Evolutionary conservation across 1,284 basidiomycete genomes (phyloP), one percentile per base, ranked within the genome.

Genomic region (Trichosporon asahii): DNA sequence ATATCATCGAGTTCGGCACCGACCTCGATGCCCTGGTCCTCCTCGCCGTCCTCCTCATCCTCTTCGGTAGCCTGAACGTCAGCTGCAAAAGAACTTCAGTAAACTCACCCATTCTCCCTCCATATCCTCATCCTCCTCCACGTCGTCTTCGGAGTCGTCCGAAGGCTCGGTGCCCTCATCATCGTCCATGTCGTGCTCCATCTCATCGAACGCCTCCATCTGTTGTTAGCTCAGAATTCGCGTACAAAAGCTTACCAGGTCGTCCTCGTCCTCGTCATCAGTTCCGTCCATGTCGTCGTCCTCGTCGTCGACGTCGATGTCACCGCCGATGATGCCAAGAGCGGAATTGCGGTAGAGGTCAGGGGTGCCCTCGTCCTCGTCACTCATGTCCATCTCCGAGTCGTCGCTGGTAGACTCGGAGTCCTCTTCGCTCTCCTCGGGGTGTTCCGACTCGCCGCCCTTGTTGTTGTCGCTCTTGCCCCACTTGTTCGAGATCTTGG

Each of bases 401-500:
- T 63, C 67, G 27, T 68, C 66, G 8, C 73, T 72, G 11, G 80
- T 79, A 23, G 72, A 70, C 5, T 70, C 65, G 11, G 66, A 64
- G 49, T 70, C 71, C 33, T 80, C 80, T 4, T 72, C 73, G n/a
- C 71, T 87, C 31, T 70, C 66, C 18, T 65, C 66, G 49, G 88
- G 87, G 53, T 87, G 84, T 71, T 88, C 88, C 23, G 82, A 73
- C 21, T 84, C 80, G 18, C 70, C 63, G 25, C 64, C 66, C 18
- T 89, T 88, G 68, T 82, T 85, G 82, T 91, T 93, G 71, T 89
- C 89, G 3, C 89, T 86, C 68, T 90, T 89, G 70, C 94, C 96
- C 92, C 98, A 96, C 84, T 97, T 98, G 84, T 96, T 98, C 12
- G 97, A 94, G 69, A 96, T 88, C 81, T 96, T 97, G 21, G 97